These are phyloP conservation scores for Apiospora marii DNA, from an alignment of 2,329 filamentous ascomycete species.

Conservation along the genomic window DNA sequence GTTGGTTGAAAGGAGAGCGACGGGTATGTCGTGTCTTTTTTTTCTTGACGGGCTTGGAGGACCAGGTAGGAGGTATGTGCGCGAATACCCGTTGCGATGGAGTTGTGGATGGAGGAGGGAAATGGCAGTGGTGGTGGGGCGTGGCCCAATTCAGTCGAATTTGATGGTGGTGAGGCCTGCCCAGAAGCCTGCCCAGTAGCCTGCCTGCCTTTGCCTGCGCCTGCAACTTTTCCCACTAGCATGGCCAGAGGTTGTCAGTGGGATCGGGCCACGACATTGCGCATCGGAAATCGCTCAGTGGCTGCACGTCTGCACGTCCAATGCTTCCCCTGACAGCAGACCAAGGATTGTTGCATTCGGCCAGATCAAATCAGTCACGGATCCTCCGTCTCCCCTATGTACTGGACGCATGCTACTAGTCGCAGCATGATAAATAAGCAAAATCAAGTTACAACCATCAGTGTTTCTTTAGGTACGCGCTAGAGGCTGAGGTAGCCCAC, in stretches of 20 bases:
- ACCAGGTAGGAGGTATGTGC: neutral
- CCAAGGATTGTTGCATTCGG: constrained; percentile 10
- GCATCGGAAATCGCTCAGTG: constrained; percentile 13
- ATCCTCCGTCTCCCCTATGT: neutral
- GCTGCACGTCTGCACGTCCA: neutral
- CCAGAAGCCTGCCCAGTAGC: neutral
- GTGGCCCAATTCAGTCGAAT: neutral
- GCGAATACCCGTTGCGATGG: constrained; percentile 13
- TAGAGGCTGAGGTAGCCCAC: neutral
- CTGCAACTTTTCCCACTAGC: neutral
- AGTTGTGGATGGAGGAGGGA: neutral
- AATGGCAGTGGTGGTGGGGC: neutral
- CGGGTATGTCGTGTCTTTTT: constrained; percentile 11
- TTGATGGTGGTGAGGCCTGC: constrained; percentile 16
- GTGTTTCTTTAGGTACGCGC: neutral
- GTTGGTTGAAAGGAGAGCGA: neutral
- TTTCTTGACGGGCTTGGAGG: neutral
- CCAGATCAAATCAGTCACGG: constrained; percentile 15
- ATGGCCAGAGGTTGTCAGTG: neutral
- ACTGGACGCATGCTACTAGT: neutral
- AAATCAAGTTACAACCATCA: neutral
- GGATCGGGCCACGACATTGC: neutral
- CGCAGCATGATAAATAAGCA: neutral
- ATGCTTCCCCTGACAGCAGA: constrained; percentile 14
- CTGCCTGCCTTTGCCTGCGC: too few relatives aligned